Percentiles rank a stretch among this genome's conserved stretches.
These are phyloP conservation scores for Suhomyces sp. DNA, from an alignment of 805 yeast genomes.

Conservation along the genomic window DNA sequence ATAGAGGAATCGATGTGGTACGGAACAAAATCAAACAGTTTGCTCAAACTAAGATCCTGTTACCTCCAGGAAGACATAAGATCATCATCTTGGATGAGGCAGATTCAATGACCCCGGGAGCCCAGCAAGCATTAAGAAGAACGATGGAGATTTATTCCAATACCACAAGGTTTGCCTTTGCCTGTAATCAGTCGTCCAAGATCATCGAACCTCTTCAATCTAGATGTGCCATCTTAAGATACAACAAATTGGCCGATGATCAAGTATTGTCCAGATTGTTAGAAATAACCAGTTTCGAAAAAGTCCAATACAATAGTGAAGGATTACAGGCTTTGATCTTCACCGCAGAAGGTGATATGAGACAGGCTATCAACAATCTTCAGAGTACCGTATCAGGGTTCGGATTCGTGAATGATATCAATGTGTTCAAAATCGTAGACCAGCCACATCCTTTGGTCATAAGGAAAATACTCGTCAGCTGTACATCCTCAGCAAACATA, in stretches of 20 bases:
- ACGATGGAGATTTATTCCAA: constrained; percentile 96
- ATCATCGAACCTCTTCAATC: constrained; percentile 96
- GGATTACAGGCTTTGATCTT: constrained; percentile 91
- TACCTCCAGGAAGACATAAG: constrained; percentile 90
- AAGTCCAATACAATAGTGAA: constrained; percentile 78
- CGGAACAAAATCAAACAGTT: constrained; percentile 91
- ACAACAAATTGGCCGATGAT: constrained; percentile 75
- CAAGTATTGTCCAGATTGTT: constrained; percentile 78
- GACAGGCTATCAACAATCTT: constrained; percentile 93
- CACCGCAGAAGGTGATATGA: constrained; percentile 98
- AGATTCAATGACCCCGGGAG: constrained; percentile 95
- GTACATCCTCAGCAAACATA: constrained; percentile 41
- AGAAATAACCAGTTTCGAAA: constrained; percentile 67
- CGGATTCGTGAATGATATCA: constrained; percentile 84
- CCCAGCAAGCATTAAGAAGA: constrained; percentile 90
- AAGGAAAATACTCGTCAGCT: constrained; percentile 54
- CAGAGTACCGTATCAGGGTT: constrained; percentile 95
- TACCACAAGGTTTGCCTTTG: constrained; percentile 97
- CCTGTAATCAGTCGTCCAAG: constrained; percentile 91
- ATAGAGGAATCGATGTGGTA: constrained; percentile 96
- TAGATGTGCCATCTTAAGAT: constrained; percentile 92
- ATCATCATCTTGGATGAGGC: constrained; percentile 93
- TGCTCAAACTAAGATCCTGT: constrained; percentile 87
- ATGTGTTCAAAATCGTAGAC: constrained; percentile 93
- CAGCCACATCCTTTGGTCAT: constrained; percentile 92